Evolutionary conservation across 495 filamentous ascomycete species (phyloP).

Genomic region (Lophium mytilinum): DNA sequence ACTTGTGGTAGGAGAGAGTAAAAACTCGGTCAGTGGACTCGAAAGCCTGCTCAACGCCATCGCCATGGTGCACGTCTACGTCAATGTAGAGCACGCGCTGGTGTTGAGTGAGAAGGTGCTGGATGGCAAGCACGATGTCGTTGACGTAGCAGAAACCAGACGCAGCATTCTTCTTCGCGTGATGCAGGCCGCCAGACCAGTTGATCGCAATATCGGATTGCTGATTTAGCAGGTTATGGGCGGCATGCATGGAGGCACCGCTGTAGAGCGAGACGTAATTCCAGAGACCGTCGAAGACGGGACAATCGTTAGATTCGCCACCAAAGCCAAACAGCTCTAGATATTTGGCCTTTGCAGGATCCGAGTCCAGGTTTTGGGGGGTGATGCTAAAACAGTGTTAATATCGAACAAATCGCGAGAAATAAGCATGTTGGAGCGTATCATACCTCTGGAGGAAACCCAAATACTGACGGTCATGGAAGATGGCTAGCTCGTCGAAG

Average conservation of each 20-base stretch:
- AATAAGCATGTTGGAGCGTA: not conserved
- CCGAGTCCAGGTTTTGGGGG: slow-evolving; percentile 29
- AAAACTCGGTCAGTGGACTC: slow-evolving; percentile 93
- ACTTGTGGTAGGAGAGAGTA: slow-evolving; percentile 96
- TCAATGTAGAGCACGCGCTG: slow-evolving; percentile 94
- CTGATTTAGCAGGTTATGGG: slow-evolving; percentile 73
- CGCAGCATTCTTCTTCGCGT: slow-evolving; percentile 90
- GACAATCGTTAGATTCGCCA: slow-evolving; percentile 66
- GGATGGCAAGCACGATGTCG: slow-evolving; percentile 92
- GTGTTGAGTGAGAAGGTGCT: slow-evolving; percentile 79
- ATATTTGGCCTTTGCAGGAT: slow-evolving; percentile 32
- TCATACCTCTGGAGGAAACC: slow-evolving; percentile 64
- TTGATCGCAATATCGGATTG: slow-evolving; percentile 95
- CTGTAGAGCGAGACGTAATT: slow-evolving; percentile 91
- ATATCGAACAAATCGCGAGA: not conserved
- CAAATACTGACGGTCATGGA: slow-evolving; percentile 83
- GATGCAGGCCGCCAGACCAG: slow-evolving; percentile 98
- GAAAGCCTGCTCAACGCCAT: slow-evolving; percentile 95
- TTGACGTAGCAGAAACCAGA: slow-evolving; percentile 98
- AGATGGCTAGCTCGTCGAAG: slow-evolving; percentile 76
- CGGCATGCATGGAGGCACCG: slow-evolving; percentile 83
- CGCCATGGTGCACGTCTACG: slow-evolving; percentile 96
- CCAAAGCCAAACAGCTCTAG: slow-evolving; percentile 66
- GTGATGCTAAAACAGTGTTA: slow-evolving; percentile 35
- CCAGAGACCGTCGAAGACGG: slow-evolving; percentile 91